Conservation (phyloP, 768 basidiomycete genomes). For the Boletus reticuloceps region DNA sequence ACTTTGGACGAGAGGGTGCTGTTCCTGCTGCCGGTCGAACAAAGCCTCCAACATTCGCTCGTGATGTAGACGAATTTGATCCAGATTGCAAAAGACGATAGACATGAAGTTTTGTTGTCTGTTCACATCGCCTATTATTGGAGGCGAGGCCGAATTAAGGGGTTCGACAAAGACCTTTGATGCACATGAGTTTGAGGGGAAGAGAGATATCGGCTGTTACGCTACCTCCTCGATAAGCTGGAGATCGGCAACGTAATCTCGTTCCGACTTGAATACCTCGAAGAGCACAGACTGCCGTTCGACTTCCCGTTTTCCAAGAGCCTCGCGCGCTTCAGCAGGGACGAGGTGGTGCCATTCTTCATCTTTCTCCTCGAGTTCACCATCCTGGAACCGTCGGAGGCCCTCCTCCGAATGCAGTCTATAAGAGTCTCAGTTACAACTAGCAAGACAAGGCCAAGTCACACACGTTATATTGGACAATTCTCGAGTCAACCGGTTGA, state of each 20-base stretch:
- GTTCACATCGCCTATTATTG: conserved; percentile 54
- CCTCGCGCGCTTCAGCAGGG: conserved; percentile 64
- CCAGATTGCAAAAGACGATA: conserved; percentile 84
- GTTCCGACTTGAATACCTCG: conserved; percentile 87
- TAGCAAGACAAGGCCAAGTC: neutral
- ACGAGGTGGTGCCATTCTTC: conserved; percentile 85
- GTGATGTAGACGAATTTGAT: conserved; percentile 65
- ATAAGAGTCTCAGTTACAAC: conserved; percentile 11
- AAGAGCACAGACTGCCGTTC: conserved; percentile 85
- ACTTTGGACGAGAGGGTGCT: conserved; percentile 79
- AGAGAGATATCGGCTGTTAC: neutral
- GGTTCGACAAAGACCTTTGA: conserved; percentile 70
- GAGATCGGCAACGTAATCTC: conserved; percentile 84
- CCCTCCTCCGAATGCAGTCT: conserved; percentile 66
- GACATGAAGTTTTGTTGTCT: conserved; percentile 63
- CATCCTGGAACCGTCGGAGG: conserved; percentile 64
- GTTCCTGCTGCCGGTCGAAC: conserved; percentile 78
- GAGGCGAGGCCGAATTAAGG: conserved; percentile 57
- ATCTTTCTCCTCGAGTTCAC: conserved; percentile 61
- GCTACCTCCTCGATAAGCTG: conserved; percentile 63
- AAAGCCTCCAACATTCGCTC: conserved; percentile 66
- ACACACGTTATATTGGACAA: conserved; percentile 41
- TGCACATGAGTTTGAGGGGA: conserved; percentile 1
- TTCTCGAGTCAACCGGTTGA: conserved; percentile 33
- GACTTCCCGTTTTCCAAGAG: conserved; percentile 74